Evolutionary conservation across 106 monocot species (phyloP).

Genomic region (Platanthera guangdongensis): DNA sequence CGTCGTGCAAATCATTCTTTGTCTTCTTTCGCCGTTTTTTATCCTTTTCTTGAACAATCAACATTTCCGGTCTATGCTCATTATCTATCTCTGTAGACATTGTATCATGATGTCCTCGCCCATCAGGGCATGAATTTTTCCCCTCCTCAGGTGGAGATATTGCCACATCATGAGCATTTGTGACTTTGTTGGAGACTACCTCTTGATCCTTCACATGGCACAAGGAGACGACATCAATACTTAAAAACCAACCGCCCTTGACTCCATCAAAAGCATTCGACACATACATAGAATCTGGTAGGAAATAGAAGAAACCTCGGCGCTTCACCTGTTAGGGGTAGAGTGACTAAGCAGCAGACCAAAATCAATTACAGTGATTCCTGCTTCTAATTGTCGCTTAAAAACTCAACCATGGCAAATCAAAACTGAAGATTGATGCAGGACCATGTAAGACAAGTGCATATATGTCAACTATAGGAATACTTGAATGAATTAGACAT

Average conservation of each 20-base stretch:
- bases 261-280: slow-evolving; percentile 8
- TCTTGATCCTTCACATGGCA: not conserved
- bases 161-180: not conserved
- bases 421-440: not conserved
- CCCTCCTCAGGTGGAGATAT: not conserved
- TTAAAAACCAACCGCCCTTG: slow-evolving; percentile 2
- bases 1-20: not conserved
- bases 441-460: no score
- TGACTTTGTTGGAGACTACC: not conserved
- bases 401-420: not conserved
- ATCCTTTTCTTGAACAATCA: not conserved
- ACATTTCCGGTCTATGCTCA: not conserved
- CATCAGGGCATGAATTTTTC: not conserved
- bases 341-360: not conserved
- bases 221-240: not conserved
- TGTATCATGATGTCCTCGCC: not conserved
- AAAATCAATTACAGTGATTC: not conserved
- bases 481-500: no score
- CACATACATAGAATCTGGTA: slow-evolving; percentile 5
- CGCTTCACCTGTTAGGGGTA: slow-evolving; percentile 2
- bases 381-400: not conserved
- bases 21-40: not conserved
- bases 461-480: no score
- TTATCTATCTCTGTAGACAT: not conserved
- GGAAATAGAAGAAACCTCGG: slow-evolving; percentile 3